Conservation (phyloP, 176 grass and related monocot species). For the Alloteropsis semialata region DNA sequence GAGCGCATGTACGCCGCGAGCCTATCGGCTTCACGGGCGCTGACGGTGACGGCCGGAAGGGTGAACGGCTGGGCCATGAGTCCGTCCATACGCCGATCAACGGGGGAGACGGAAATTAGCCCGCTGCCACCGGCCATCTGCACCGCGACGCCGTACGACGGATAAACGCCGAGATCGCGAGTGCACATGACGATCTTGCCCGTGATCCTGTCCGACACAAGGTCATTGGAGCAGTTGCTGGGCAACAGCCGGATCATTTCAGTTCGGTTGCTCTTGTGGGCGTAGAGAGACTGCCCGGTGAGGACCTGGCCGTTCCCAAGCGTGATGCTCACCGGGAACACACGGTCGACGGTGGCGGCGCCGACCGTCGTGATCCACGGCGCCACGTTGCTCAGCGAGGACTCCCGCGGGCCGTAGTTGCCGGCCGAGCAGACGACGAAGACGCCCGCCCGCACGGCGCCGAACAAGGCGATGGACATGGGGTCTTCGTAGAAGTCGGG, state of each 20-base stretch:
- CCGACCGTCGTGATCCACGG: slow-evolving; percentile 39
- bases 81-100: not conserved
- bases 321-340: slow-evolving; percentile 21
- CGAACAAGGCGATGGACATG: slow-evolving; percentile 23
- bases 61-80: not conserved
- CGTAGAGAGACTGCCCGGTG: slow-evolving; percentile 34
- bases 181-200: slow-evolving; percentile 33
- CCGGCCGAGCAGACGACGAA: slow-evolving; percentile 35
- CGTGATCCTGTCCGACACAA: slow-evolving; percentile 4
- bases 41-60: slow-evolving; percentile 14
- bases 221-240: not conserved
- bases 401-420: not conserved
- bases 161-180: rapidly evolving
- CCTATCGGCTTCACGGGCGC: not conserved
- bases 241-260: not conserved
- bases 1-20: not conserved
- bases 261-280: not conserved
- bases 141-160: not conserved
- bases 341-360: slow-evolving; percentile 16
- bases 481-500: not conserved
- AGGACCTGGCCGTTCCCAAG: slow-evolving; percentile 25
- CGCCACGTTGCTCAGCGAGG: not conserved
- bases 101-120: not conserved
- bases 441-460: slow-evolving; percentile 9
- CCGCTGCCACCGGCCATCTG: slow-evolving; percentile 12